A percentile compares a stretch with the other conserved stretches of the same genome.
Conservation (phyloP, 768 basidiomycete genomes). For the Tricholoma saponaceum region DNA sequence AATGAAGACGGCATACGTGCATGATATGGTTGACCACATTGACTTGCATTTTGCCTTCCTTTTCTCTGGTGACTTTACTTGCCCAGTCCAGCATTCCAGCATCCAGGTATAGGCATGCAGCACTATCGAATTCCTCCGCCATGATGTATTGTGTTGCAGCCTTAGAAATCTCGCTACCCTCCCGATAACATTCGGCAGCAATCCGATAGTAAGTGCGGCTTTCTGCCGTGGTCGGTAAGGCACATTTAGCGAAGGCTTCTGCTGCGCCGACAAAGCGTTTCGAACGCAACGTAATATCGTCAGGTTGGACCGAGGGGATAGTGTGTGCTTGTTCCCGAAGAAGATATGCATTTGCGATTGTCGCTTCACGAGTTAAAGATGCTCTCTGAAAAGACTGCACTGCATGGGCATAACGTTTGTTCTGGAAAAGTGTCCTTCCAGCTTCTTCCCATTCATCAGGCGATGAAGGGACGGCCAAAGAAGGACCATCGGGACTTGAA, state of each 20-base stretch:
- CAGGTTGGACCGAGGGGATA: slow-evolving; percentile 11
- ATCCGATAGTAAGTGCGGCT: slow-evolving; percentile 32
- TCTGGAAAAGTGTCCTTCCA: slow-evolving; percentile 31
- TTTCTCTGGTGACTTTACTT: slow-evolving; percentile 34
- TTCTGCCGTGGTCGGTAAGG: slow-evolving; percentile 21
- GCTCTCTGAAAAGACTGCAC: slow-evolving; percentile 53
- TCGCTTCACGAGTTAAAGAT: slow-evolving; percentile 32
- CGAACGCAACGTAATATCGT: slow-evolving; percentile 18
- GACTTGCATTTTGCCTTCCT: slow-evolving; percentile 26
- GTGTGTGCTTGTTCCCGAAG: slow-evolving; percentile 48
- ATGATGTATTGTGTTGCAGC: slow-evolving; percentile 43
- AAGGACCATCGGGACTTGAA: slow-evolving; percentile 36
- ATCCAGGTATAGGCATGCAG: slow-evolving; percentile 45
- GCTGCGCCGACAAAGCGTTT: slow-evolving; percentile 38
- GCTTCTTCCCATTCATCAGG: slow-evolving; percentile 32
- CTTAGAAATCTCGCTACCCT: slow-evolving; percentile 11
- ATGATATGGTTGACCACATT: slow-evolving; percentile 32
- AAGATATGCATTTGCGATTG: slow-evolving; percentile 48
- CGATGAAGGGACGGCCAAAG: slow-evolving; percentile 49
- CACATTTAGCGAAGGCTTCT: slow-evolving; percentile 43
- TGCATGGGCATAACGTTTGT: slow-evolving; percentile 48
- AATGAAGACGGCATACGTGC: slow-evolving; percentile 43
- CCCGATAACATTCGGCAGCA: slow-evolving; percentile 45
- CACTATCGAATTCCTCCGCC: slow-evolving; percentile 38
- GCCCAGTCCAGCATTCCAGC: slow-evolving; percentile 51